Percentiles rank a stretch among this genome's conserved stretches.
phyloP scores from a whole-genome alignment of 1,284 basidiomycete genomes.

The Ceratobasidium sp. region DNA sequence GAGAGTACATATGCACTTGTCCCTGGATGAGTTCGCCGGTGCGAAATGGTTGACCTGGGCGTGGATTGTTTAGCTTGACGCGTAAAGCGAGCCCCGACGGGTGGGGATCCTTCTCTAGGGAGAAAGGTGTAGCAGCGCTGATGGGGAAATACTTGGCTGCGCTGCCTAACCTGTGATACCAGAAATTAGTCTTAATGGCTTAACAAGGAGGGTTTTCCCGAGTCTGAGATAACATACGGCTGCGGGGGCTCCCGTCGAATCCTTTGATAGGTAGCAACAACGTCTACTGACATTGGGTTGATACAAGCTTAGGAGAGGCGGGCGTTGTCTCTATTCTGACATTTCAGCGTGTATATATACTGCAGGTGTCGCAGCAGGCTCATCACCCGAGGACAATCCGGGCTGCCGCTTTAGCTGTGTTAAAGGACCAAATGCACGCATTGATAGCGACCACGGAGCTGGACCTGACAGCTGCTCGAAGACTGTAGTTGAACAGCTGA shows the following conservation, averaged over 20 bases:
- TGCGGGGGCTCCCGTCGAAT: neutral
- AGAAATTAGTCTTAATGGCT: neutral
- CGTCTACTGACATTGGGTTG: too few species aligned
- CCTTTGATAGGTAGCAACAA: too few species aligned
- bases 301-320: too few species aligned
- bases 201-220: neutral
- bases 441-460: too few species aligned
- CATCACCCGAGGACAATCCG: too few species aligned
- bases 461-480: too few species aligned
- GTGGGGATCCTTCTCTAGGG: neutral
- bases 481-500: too few species aligned
- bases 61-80: constrained; percentile 7
- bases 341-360: too few species aligned
- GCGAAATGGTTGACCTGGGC: neutral
- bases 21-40: constrained; percentile 4
- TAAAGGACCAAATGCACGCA: too few species aligned
- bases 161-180: neutral
- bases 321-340: too few species aligned
- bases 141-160: neutral
- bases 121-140: neutral
- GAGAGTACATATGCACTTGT: neutral
- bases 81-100: neutral
- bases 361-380: too few species aligned
- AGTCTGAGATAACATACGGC: constrained; percentile 8
- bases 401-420: too few species aligned